Evolutionary conservation across 106 monocot genomes (phyloP), one percentile per base, ranked within the genome.

Genomic region (Acanthochlamys bracteata): DNA sequence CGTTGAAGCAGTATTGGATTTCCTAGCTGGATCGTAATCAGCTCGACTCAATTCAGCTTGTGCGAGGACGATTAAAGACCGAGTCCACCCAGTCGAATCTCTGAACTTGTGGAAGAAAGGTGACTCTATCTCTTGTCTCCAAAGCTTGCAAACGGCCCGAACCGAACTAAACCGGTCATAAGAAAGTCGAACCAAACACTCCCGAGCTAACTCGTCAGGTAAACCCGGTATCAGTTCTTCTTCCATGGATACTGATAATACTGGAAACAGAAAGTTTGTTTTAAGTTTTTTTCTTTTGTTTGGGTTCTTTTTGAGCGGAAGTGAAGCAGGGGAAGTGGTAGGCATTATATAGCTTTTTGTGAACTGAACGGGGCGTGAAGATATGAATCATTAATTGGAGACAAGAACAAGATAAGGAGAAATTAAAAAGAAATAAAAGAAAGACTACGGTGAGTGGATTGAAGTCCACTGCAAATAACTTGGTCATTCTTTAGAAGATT

Each of bases 151-250:
- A 17, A 85, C 85, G 16, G 62, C 58, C 22, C 76, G 59, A 69
- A 55, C 69, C 16, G 76, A 11, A 16, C 59, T 51, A 59, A 79
- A 79, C 9, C 49, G 21, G 25, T 62, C 59, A 69, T 72, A 82
- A 4, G 73, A 77, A 23, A 85, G 64, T 19, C 89, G 82, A 55
- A 73, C 20, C 25, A 89, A 74, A 71, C 89, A 89, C 65, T 89
- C 85, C 52, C 74, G 73, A 0, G 85, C 89, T n/a, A 85, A 27
- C 22, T 89, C 89, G 40, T 82, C 71, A 42, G 89, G 82, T 10
- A 89, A 25, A 0, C 85, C 89, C 1, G 89, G 85, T 15, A 89
- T 89, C 27, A 89, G 68, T 22, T 70, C 68, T 42, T 49, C 66
- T n/a, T 23, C 23, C 74, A 66, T 68, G 25, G 25, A 54, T 19